Conservation (phyloP, 805 yeast species). For the Grigorovia humatica region DNA sequence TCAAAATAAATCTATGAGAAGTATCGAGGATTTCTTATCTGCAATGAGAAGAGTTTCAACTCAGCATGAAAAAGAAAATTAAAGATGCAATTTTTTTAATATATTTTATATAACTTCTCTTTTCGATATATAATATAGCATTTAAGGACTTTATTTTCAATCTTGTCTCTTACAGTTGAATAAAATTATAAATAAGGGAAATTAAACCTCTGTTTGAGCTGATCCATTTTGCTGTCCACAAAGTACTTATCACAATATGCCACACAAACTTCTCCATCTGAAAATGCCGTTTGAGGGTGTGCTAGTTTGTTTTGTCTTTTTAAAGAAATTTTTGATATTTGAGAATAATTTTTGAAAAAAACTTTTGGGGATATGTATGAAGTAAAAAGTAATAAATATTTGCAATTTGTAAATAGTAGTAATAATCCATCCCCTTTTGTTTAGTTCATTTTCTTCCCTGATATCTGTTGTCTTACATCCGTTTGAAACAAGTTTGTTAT, state of each 20-base stretch:
- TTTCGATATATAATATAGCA: neutral
- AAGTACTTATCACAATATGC: neutral
- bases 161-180: too few relatives aligned
- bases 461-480: neutral
- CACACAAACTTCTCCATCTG: neutral
- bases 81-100: neutral
- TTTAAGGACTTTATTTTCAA: too few relatives aligned
- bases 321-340: too few relatives aligned
- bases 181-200: too few relatives aligned
- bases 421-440: neutral
- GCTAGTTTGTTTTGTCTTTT: neutral
- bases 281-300: neutral
- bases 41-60: conserved; percentile 86
- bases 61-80: conserved; percentile 70
- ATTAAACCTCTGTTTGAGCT: too few relatives aligned
- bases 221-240: too few relatives aligned
- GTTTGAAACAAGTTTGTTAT: too few relatives aligned
- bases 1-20: conserved; percentile 49
- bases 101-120: neutral
- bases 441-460: neutral
- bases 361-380: neutral
- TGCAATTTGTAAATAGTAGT: neutral
- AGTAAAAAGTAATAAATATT: neutral
- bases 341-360: neutral
- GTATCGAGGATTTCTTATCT: conserved; percentile 72